Percentiles rank a stretch among this genome's conserved stretches.
Evolutionary conservation across 2,329 filamentous ascomycete species (phyloP).

Genomic region (Gaeumannomyces tritici): DNA sequence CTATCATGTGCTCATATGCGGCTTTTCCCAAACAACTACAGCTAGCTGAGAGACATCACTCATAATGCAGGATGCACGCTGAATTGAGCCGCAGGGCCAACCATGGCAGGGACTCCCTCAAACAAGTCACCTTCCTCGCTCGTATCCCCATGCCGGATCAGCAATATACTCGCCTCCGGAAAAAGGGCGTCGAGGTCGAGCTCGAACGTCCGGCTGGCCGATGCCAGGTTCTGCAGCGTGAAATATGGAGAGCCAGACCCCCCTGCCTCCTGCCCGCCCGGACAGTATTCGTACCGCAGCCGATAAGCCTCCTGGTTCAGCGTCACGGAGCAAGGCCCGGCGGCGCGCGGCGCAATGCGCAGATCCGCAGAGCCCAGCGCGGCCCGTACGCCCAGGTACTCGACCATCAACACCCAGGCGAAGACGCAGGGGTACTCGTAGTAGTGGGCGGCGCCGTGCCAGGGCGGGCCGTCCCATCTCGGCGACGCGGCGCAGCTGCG

Average conservation of each 20-base stretch:
- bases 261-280: not conserved
- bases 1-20: too few species aligned
- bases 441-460: conserved; percentile 9
- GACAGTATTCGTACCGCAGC: conserved; percentile 3
- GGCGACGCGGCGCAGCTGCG: conserved; percentile 6
- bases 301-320: conserved; percentile 6
- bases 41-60: too few species aligned
- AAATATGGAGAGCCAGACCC: not conserved
- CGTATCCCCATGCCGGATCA: not conserved
- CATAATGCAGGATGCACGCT: not conserved
- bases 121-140: not conserved
- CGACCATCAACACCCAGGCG: conserved; percentile 6
- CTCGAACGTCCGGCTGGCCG: conserved; percentile 2
- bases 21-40: too few species aligned
- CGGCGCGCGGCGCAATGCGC: conserved; percentile 1
- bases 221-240: conserved; percentile 4
- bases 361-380: conserved; percentile 2
- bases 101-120: not conserved
- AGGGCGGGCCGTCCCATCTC: conserved; percentile 7
- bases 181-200: conserved; percentile 3
- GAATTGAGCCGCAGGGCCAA: not conserved
- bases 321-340: not conserved
- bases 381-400: conserved; percentile 6
- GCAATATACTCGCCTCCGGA: not conserved
- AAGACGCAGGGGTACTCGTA: conserved; percentile 10